Conservation (phyloP, 345 rosid genomes). For the Acer campestre region DNA sequence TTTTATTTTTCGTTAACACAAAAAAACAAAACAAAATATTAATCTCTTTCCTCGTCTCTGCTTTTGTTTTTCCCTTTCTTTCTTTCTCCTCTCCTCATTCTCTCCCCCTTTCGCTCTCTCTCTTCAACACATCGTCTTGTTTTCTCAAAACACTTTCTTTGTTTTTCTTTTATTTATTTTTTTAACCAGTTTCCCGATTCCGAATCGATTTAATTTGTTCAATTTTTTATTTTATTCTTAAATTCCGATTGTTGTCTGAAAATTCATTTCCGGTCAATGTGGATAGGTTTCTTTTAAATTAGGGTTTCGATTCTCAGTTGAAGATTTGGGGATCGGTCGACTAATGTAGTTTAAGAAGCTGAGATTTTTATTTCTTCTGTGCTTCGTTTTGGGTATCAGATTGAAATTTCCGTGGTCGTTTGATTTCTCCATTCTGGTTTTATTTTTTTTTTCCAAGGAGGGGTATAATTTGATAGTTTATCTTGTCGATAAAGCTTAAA, state of each 20-base stretch:
- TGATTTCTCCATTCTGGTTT: neutral
- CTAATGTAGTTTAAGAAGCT: slow-evolving; percentile 20
- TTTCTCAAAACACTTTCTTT: slow-evolving; percentile 4
- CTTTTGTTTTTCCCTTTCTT: neutral
- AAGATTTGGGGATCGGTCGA: slow-evolving; percentile 13
- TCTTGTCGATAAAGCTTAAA: slow-evolving; percentile 2
- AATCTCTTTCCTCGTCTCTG: neutral
- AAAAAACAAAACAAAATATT: no score
- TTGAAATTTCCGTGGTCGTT: slow-evolving; percentile 3
- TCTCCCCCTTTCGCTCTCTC: neutral
- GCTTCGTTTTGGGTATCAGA: neutral
- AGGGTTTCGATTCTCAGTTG: slow-evolving; percentile 26
- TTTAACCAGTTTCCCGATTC: neutral
- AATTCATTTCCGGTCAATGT: slow-evolving; percentile 33
- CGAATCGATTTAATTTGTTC: neutral
- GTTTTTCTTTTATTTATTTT: neutral
- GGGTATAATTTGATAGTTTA: slow-evolving; percentile 9
- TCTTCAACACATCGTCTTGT: slow-evolving; percentile 16
- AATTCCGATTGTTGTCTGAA: neutral
- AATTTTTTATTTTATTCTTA: neutral
- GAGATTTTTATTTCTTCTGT: neutral
- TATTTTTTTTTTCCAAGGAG: slow-evolving; percentile 9
- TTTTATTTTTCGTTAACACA: neutral
- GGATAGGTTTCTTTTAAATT: slow-evolving; percentile 19
- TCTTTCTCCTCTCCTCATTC: neutral